A percentile compares a stretch with the other conserved stretches of the same genome.
These are phyloP conservation scores for Xylaria sp. DNA, from an alignment of 2,329 filamentous ascomycete species.

Conservation along the genomic window DNA sequence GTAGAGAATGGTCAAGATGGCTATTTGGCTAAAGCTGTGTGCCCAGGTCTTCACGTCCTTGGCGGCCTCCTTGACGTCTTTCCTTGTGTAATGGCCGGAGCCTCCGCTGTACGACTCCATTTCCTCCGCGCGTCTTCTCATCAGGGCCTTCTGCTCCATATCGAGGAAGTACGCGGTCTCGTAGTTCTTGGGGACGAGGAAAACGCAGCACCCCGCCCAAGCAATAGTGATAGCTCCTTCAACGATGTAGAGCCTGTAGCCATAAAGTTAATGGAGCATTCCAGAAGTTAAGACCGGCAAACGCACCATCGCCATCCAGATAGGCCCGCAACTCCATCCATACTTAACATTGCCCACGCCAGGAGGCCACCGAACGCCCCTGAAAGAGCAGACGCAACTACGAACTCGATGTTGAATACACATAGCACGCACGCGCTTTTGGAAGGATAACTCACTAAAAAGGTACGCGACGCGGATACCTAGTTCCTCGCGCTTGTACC, in stretches of 20 bases:
- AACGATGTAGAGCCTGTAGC: conserved; percentile 26
- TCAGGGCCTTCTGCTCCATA: conserved; percentile 24
- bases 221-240: conserved; percentile 27
- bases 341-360: conserved; percentile 30
- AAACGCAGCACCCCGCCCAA: conserved; percentile 14
- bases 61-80: conserved; percentile 29
- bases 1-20: conserved; percentile 43
- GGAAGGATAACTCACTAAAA: conserved; percentile 19
- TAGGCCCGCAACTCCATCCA: conserved; percentile 33
- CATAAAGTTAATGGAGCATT: not conserved
- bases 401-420: not conserved
- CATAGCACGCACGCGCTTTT: not conserved
- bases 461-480: conserved; percentile 33
- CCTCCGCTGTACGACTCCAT: conserved; percentile 30
- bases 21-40: conserved; percentile 42
- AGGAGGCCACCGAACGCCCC: conserved; percentile 36
- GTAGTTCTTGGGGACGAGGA: conserved; percentile 23
- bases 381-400: conserved; percentile 31
- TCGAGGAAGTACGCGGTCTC: conserved; percentile 28
- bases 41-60: conserved; percentile 33
- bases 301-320: conserved; percentile 35
- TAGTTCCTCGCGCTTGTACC: conserved; percentile 38
- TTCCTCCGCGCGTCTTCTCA: conserved; percentile 28
- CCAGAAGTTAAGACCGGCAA: not conserved
- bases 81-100: conserved; percentile 26